Base-by-base conservation (phyloP, 176 grass and related monocot genomes). In the Cymbopogon citratus region DNA sequence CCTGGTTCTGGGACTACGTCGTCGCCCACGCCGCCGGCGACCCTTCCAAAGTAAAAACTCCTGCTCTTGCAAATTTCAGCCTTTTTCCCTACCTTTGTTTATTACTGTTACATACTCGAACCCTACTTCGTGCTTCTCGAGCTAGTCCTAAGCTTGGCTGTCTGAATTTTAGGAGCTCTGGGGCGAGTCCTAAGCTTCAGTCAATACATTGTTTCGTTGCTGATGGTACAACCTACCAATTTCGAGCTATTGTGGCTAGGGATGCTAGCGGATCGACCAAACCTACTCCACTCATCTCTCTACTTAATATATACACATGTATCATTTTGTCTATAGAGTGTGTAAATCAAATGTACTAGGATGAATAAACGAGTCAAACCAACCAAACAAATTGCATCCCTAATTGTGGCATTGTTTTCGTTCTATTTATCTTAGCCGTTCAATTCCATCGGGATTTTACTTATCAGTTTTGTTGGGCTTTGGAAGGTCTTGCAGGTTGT, bases 1-100 rank as follows among this genome's bases (percentile, higher is more conserved):
- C 74, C 48, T 98, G 96, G 92, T 98, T 93, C 57, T 98, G 82
- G 90, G 87, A 98, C 51, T 91, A 93, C 63, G 91, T 97, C 29
- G 72, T 87, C 24, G 81, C 89, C 35, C 84, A 93, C 69, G 86
- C 78, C 26, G 79, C 79, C 48, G 94, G 94, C 26, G 91, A 97
- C 86, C 57, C 91, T 1, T 89, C 94, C 52, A 93, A 93, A 87
- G 94, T 97, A 81, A 60, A 51, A 60, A 35, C 31, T 31, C 15
- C 4, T 63, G 34, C 43, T 75, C 60, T 66, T 26, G 15, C 63
- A 6, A 56, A 45, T 24, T 66, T 21, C 33, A 10, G 34, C 12
- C 12, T 19, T 15, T n/a, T 34, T 40, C 38, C 68, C 2, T 14
- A 70, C n/a, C 40, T 9, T 29, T 39, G 46, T 2, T 69, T 45